These are phyloP conservation scores for Friedmanniomyces simplex DNA, from an alignment of 495 filamentous ascomycete genomes.

Conservation along the genomic window DNA sequence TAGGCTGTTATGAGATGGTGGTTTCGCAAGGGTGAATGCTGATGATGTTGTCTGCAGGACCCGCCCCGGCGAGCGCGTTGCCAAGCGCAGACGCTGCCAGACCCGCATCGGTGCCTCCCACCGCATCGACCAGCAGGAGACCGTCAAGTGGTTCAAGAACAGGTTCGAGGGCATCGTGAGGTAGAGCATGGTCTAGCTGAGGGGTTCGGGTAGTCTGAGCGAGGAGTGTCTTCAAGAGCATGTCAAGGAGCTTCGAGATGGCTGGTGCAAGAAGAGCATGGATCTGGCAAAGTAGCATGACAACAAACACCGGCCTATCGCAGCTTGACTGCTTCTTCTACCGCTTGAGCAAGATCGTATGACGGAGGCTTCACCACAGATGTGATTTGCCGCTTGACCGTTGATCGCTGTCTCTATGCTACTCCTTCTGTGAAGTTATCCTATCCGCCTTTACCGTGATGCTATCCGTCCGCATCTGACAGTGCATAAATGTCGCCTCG, in stretches of 20 bases:
- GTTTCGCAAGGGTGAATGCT: neutral
- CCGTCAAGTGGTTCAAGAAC: slow-evolving; percentile 99
- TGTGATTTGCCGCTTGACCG: slow-evolving; percentile 19
- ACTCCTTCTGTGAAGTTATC: neutral
- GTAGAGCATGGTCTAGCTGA: slow-evolving; percentile 39
- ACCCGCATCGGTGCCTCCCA: slow-evolving; percentile 74
- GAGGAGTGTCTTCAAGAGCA: slow-evolving; percentile 67
- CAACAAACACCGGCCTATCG: slow-evolving; percentile 20
- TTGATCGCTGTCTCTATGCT: slow-evolving; percentile 23
- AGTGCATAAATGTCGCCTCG: too few relatives aligned
- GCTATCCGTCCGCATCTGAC: neutral
- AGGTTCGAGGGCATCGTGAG: slow-evolving; percentile 97
- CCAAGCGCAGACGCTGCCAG: slow-evolving; percentile 85
- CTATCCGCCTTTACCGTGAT: too few relatives aligned
- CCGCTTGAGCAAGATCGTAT: slow-evolving; percentile 23
- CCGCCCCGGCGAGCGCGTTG: slow-evolving; percentile 94
- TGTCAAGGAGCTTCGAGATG: slow-evolving; percentile 93
- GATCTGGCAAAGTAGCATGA: slow-evolving; percentile 10
- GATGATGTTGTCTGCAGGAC: slow-evolving; percentile 41
- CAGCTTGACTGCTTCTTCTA: slow-evolving; percentile 9
- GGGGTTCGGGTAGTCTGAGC: neutral
- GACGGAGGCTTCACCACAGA: slow-evolving; percentile 23
- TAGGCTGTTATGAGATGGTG: slow-evolving; percentile 2
- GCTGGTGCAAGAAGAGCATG: slow-evolving; percentile 28
- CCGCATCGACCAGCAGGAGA: slow-evolving; percentile 86